These are phyloP conservation scores for Carex kokanica DNA, from an alignment of 176 grass and related monocot species.

Conservation along the genomic window DNA sequence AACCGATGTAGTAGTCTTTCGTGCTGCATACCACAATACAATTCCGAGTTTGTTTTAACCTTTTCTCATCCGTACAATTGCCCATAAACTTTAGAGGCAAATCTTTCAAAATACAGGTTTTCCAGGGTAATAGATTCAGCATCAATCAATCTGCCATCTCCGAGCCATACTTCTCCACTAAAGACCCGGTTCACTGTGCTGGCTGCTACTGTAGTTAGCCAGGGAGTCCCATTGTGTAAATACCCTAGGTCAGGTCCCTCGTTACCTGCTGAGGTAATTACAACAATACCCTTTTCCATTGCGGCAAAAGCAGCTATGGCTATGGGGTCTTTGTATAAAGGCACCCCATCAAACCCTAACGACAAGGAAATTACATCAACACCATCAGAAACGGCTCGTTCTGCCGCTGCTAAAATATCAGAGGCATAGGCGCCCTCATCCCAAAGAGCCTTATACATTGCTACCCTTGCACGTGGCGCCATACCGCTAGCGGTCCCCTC, in stretches of 20 bases:
- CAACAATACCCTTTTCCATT: conserved; percentile 59
- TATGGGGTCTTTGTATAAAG: conserved; percentile 58
- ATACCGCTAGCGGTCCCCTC: conserved; percentile 41
- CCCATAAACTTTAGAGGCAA: conserved; percentile 38
- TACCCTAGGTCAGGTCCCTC: conserved; percentile 43
- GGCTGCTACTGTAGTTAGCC: conserved; percentile 56
- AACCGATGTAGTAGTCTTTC: neutral
- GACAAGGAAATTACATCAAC: conserved; percentile 72
- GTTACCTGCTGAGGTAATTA: conserved; percentile 70
- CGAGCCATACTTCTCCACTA: conserved; percentile 30
- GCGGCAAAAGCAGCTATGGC: conserved; percentile 70
- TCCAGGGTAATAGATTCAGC: conserved; percentile 40
- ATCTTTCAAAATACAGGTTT: conserved; percentile 35
- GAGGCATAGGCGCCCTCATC: conserved; percentile 30
- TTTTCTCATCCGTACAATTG: conserved; percentile 29
- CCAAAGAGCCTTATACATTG: conserved; percentile 73
- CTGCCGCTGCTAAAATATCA: conserved; percentile 57
- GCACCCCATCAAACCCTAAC: conserved; percentile 23
- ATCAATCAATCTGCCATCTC: conserved; percentile 14
- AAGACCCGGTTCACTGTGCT: conserved; percentile 46
- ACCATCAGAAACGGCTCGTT: conserved; percentile 52
- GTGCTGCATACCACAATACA: conserved; percentile 42
- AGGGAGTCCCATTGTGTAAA: conserved; percentile 60
- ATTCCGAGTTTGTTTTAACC: neutral
- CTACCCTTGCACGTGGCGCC: conserved; percentile 50